Conservation (phyloP, 1,139 yeast species). For the Hansenula sp. region DNA sequence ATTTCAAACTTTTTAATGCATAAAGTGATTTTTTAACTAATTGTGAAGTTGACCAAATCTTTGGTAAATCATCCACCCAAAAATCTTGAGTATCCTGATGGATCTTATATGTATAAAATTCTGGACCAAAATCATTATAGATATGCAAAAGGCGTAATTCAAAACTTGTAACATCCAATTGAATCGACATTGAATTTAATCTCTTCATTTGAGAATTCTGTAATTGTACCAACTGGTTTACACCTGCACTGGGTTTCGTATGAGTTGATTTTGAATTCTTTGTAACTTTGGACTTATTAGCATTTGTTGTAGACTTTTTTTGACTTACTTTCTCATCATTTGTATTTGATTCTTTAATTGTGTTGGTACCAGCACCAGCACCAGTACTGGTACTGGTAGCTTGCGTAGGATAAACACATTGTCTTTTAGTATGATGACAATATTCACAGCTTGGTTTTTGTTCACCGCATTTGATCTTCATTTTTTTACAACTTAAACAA, state of each 20-base stretch:
- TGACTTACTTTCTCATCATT: no score
- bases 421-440: slow-evolving; percentile 39
- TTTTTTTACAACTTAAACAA: slow-evolving; percentile 62
- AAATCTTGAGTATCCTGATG: slow-evolving; percentile 8
- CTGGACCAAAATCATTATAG: slow-evolving; percentile 16
- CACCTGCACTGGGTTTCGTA: no score
- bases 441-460: slow-evolving; percentile 56
- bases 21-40: slow-evolving; percentile 14
- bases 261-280: background rate
- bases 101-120: slow-evolving; percentile 13
- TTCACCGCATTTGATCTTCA: slow-evolving; percentile 73
- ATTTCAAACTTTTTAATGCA: slow-evolving; percentile 17
- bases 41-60: slow-evolving; percentile 12
- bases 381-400: background rate
- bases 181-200: slow-evolving; percentile 1
- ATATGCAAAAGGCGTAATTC: background rate
- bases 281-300: background rate
- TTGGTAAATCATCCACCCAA: slow-evolving; percentile 16
- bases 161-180: slow-evolving; percentile 2
- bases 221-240: no score
- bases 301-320: no score
- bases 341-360: no score
- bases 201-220: background rate
- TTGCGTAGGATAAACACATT: slow-evolving; percentile 2
- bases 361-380: background rate